Evolutionary conservation across 768 basidiomycete genomes (phyloP).

Genomic region (Lactarius evosmus): DNA sequence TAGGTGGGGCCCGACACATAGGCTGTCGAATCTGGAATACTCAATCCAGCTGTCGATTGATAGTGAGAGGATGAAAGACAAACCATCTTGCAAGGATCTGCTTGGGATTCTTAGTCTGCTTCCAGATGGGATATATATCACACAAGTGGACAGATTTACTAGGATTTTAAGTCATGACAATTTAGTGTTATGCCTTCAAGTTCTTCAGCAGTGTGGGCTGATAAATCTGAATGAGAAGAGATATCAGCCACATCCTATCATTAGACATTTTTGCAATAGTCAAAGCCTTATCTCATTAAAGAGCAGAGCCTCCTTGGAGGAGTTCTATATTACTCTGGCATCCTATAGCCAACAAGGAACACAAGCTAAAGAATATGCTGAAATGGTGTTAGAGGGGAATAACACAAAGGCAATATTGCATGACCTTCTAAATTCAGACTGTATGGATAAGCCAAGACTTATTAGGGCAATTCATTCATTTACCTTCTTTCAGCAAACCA

Average conservation of each 20-base stretch:
- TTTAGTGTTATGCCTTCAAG: background rate
- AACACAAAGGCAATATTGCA: background rate
- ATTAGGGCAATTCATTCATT: background rate
- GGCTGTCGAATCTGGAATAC: background rate
- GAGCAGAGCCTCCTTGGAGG: too few relatives aligned
- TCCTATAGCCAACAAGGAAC: background rate
- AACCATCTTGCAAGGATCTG: background rate
- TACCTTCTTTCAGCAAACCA: background rate
- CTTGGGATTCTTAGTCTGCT: background rate
- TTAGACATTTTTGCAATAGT: background rate
- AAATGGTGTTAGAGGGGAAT: background rate
- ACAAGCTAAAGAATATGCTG: background rate
- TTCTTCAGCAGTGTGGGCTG: too few relatives aligned
- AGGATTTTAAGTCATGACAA: background rate
- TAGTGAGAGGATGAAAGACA: background rate
- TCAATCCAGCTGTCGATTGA: background rate
- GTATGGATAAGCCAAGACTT: background rate
- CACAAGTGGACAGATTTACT: background rate
- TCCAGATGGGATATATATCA: too few relatives aligned
- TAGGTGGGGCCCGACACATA: background rate
- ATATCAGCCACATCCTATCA: background rate
- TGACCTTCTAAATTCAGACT: background rate
- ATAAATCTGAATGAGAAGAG: background rate
- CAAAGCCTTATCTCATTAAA: background rate
- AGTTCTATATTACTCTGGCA: background rate